phyloP scores from a whole-genome alignment of 2,329 filamentous ascomycete genomes.

The Fusarium euwallaceae region DNA sequence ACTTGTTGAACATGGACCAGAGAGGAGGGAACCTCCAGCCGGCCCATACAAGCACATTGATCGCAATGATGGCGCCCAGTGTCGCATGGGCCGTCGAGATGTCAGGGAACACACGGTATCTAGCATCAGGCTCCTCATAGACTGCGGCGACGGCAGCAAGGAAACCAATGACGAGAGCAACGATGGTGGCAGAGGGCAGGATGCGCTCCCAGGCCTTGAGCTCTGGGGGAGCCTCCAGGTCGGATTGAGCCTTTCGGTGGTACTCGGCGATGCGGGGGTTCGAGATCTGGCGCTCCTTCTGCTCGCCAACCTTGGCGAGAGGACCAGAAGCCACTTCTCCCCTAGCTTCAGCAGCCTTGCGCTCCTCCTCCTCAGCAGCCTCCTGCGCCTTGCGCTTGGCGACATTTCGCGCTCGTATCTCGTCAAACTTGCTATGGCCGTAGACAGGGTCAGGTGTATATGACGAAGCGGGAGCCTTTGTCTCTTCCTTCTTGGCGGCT shows the following conservation, averaged over 20 bases:
- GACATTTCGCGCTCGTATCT: conserved; percentile 66
- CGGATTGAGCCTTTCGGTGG: conserved; percentile 62
- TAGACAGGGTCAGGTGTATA: conserved; percentile 65
- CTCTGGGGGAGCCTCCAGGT: conserved; percentile 65
- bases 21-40: conserved; percentile 74
- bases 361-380: conserved; percentile 58
- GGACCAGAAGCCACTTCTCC: conserved; percentile 54
- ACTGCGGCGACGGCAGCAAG: conserved; percentile 60
- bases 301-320: conserved; percentile 56
- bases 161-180: conserved; percentile 59
- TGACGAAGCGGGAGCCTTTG: conserved; percentile 35
- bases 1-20: conserved; percentile 76
- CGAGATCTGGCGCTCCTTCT: conserved; percentile 54
- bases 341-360: conserved; percentile 57
- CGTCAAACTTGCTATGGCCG: conserved; percentile 68
- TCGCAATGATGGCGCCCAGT: conserved; percentile 69
- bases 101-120: conserved; percentile 69
- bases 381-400: conserved; percentile 64
- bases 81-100: conserved; percentile 74
- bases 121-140: conserved; percentile 67
- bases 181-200: conserved; percentile 65
- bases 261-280: conserved; percentile 56
- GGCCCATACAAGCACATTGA: conserved; percentile 69
- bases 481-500: conserved; percentile 40
- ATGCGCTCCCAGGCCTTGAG: conserved; percentile 66